Base-by-base conservation (phyloP, 495 filamentous ascomycete genomes). In the Neurospora sp. region DNA sequence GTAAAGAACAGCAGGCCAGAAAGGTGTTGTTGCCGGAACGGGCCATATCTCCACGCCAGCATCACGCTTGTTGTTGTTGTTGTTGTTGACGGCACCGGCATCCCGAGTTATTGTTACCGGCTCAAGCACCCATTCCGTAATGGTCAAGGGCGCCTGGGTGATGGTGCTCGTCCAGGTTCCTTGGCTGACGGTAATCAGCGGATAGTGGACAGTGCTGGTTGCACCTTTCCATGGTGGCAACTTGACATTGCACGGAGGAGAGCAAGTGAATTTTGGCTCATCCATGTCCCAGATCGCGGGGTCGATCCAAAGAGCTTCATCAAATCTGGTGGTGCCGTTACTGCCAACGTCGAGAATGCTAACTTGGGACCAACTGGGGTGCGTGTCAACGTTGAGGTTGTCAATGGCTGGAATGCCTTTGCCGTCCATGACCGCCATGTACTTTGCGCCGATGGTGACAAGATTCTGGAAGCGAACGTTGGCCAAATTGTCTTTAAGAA, bases 401-500 rank as follows among this genome's bases (percentile, higher is more conserved):
- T 75, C 74, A 5, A 53, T 37, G 20, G 76, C 74, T 27, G 39
- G 35, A n/a, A 79, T 79, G 31, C 73, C 74, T 27, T 73, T 71
- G 10, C 78, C 76, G 35, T 78, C 73, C 71, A 76, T 76, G 27
- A 70, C 48, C 16, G 53, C 31, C 20, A 69, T 68, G 39, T 72
- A 65, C 10, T 68, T 72, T 2, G 59, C 69, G 4, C 75, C 73
- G 27, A 76, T 76, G 27, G 70, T 71, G 7, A 76, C 42, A 44
- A 76, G 12, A 42, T 76, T 14, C 37, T 76, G n/a, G 39, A 76
- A 41, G 14, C 46, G 65, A 39, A 96, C 78, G 71, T 89, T 86
- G 44, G 95, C 84, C 37, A 86, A 84, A 42, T 80, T 81, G 22
- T 88, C 88, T 77, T 96, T 89, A n/a, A 98, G 85, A 76, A 86